Evolutionary conservation across 2,329 filamentous ascomycete genomes (phyloP), one percentile per base, ranked within the genome.

Genomic region (Sporothrix globosa): DNA sequence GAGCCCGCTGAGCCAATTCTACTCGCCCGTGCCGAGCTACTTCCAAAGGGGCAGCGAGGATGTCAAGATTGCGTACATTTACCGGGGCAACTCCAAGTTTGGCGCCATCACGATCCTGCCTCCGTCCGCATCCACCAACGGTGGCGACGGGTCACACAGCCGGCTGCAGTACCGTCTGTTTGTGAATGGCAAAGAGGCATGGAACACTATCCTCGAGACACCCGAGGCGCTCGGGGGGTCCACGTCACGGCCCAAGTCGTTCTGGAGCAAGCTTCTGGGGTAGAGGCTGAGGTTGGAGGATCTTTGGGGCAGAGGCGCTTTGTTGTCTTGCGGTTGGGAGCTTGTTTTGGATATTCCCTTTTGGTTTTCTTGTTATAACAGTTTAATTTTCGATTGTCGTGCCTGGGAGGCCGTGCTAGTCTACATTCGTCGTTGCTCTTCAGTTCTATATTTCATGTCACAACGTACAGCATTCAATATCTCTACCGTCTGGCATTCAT

Each of bases 1-100:
- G 0, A 96, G 92, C 69, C 96, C 96, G 0, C 79, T 99, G 67
- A 96, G 90, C 78, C 97, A 98, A 85, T 99, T 99, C 78, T 97
- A 96, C 75, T 86, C 96, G 4, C 96, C 96, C 0, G 82, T 95
- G 30, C 86, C 90, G 2, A 95, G 93, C 0, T 99, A 98, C 79
- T 85, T 84, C 74, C 93, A 97, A 80, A 87, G 86, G 0, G 93
- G 96, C 74, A 85, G 90, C 1, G 89, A 94, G 75, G 96, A 98
- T 80, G 87, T 97, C 13, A 86, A 90, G 77, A 85, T 98, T 73
- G 92, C 95, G 88, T 93, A 96, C 75, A 86, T 95, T 60, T 92
- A 95, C 2, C 87, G 90, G 71, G 95, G 95, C 1, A 94, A 93
- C 76, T 93, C 90, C 73, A 98, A 98, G 79, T 95, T 97, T 79